These are phyloP conservation scores for Phalaenopsis hybrid DNA, from an alignment of 116 monocot genomes.

Conservation along the genomic window DNA sequence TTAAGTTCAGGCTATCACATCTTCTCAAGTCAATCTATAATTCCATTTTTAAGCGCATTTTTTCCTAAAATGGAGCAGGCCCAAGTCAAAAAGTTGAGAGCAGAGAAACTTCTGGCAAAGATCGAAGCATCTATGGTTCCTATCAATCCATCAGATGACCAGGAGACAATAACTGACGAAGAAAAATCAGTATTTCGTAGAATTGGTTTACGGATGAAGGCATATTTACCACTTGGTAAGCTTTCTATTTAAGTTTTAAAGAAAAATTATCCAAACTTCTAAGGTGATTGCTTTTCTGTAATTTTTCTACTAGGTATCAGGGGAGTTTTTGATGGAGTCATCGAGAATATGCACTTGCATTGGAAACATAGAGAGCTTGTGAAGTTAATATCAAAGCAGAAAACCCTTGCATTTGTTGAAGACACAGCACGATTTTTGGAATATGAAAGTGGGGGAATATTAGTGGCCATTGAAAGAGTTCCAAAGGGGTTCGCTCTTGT, in stretches of 20 bases:
- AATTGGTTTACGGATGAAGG: slow-evolving; percentile 89
- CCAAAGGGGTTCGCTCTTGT: slow-evolving; percentile 90
- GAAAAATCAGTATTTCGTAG: slow-evolving; percentile 89
- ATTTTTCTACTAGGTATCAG: slow-evolving; percentile 57
- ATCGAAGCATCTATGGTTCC: slow-evolving; percentile 90
- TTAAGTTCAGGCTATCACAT: background rate
- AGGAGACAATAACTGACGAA: slow-evolving; percentile 93
- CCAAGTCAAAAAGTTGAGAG: slow-evolving; percentile 69
- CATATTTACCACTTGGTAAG: slow-evolving; percentile 91
- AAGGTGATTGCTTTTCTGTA: slow-evolving; percentile 12
- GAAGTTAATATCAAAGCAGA: slow-evolving; percentile 92
- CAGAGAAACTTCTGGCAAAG: slow-evolving; percentile 78
- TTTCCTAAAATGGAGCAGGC: slow-evolving; percentile 42
- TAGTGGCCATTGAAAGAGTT: slow-evolving; percentile 88
- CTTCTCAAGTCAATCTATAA: background rate
- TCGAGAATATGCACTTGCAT: slow-evolving; percentile 99
- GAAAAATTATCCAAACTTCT: background rate
- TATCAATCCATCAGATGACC: slow-evolving; percentile 79
- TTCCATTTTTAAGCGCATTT: background rate
- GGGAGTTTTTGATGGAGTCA: slow-evolving; percentile 99
- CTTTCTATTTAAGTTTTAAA: slow-evolving; percentile 12
- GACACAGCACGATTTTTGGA: slow-evolving; percentile 84
- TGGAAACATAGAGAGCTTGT: slow-evolving; percentile 99
- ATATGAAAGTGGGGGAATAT: slow-evolving; percentile 95
- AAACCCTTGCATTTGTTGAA: slow-evolving; percentile 87